Evolutionary conservation across 1,284 basidiomycete genomes (phyloP), one percentile per base, ranked within the genome.

Genomic region (Irpex rosettiformis): DNA sequence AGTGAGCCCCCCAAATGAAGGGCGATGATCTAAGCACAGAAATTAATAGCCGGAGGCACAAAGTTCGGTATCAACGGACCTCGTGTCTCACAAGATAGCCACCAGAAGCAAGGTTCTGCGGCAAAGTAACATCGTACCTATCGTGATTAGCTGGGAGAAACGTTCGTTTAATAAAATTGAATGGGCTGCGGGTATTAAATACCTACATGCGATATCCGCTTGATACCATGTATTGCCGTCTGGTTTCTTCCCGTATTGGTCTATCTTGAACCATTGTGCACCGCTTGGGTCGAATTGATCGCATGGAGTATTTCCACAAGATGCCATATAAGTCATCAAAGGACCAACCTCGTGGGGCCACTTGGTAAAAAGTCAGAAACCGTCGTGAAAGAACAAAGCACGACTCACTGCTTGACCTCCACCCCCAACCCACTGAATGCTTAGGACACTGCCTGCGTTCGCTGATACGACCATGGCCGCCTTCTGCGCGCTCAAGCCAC

Each of bases 261-360:
- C 75, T 58, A 84, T 78, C 74, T 91, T 91, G 79, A 91, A 90
- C 85, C 85, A 91, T 65, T 84, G 73, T 2, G 86, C 85, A 8
- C 76, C 68, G 4, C 77, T 73, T 1, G 80, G 66, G 65, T 89
- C 75, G 70, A 84, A 89, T 61, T 84, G 71, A 66, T 81, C 77
- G 71, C 88, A 89, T 1, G 81, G 73, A 0, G 75, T 74, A 24
- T 72, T 68, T 1, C 81, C 82, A 64, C 88, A 90, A 11, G 79
- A 76, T 0, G 87, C 80, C 79, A 91, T 79, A 68, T 91, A 91
- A 40, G 84, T 86, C 72, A 90, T 75, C 67, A 91, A 72, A 1
- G 89, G 88, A 3, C 89, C 89, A 10, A 75, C 84, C 59, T 88
- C 77, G 65, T 91, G 89, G 1, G 84, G 83, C 88, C 87, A 89